Percentiles rank a stretch among this genome's conserved stretches.
Evolutionary conservation across 2,329 filamentous ascomycete species (phyloP).

Genomic region (Aspergillus intermedius): DNA sequence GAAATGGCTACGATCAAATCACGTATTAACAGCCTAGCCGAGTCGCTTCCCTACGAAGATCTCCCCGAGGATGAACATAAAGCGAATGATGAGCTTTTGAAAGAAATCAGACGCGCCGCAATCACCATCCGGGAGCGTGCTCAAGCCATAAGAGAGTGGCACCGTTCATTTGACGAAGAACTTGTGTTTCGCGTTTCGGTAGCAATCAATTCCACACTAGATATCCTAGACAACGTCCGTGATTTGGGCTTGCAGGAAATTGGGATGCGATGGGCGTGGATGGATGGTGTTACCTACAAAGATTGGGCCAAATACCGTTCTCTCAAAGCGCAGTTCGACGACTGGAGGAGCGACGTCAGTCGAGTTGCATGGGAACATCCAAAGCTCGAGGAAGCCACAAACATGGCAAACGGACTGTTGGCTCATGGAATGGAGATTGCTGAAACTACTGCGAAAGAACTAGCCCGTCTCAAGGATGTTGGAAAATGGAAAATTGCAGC

Average conservation of each 20-base stretch:
- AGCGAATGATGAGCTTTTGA: slow-evolving; percentile 47
- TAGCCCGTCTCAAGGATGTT: slow-evolving; percentile 74
- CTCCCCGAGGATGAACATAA: slow-evolving; percentile 47
- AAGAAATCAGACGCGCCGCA: slow-evolving; percentile 60
- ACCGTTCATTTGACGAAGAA: slow-evolving; percentile 62
- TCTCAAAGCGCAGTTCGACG: slow-evolving; percentile 71
- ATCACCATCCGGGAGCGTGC: slow-evolving; percentile 69
- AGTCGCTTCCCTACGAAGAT: slow-evolving; percentile 53
- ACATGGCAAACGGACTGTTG: slow-evolving; percentile 63
- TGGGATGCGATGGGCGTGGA: slow-evolving; percentile 90
- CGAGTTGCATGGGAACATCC: slow-evolving; percentile 68
- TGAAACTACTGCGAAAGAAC: slow-evolving; percentile 69
- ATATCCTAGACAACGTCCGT: slow-evolving; percentile 74
- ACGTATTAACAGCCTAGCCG: slow-evolving; percentile 54
- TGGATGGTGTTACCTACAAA: slow-evolving; percentile 90
- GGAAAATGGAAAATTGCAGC: slow-evolving; percentile 76
- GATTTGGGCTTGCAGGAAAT: slow-evolving; percentile 84
- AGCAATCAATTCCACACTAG: slow-evolving; percentile 72
- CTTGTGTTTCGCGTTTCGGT: slow-evolving; percentile 62
- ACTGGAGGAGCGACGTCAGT: slow-evolving; percentile 79
- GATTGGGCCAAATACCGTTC: slow-evolving; percentile 95
- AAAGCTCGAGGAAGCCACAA: slow-evolving; percentile 61
- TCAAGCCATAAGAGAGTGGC: slow-evolving; percentile 71
- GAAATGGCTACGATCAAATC: slow-evolving; percentile 61
- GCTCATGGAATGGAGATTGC: slow-evolving; percentile 74